Evolutionary conservation across 495 filamentous ascomycete species (phyloP).

Genomic region (Neurospora pannonica): DNA sequence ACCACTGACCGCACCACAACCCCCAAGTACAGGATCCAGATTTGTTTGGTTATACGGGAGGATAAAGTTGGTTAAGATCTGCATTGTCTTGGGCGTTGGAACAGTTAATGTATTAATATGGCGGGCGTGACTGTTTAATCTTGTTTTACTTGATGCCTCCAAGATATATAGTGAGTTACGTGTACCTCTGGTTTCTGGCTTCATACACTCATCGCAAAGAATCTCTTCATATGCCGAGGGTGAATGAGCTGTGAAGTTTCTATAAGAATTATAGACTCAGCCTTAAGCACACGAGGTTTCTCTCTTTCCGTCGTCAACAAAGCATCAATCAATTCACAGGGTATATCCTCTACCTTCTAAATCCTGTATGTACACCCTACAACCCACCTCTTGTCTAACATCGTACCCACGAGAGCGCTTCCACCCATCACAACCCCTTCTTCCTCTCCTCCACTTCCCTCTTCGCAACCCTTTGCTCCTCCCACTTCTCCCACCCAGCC

Average conservation of each 20-base stretch:
- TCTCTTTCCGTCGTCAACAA: background rate
- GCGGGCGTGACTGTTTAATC: background rate
- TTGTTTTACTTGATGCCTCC: background rate
- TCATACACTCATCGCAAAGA: background rate
- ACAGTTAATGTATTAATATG: background rate
- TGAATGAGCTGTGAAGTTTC: background rate
- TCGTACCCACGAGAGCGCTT: too few relatives aligned
- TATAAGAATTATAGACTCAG: background rate
- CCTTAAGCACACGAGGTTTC: background rate
- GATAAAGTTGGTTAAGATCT: background rate
- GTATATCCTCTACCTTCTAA: background rate
- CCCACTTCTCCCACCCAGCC: slow-evolving; percentile 91
- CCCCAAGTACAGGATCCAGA: background rate
- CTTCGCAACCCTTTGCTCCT: slow-evolving; percentile 23
- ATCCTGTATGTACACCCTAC: background rate
- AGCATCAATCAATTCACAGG: background rate
- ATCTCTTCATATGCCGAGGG: background rate
- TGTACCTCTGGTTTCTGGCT: background rate
- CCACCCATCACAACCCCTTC: slow-evolving; percentile 2
- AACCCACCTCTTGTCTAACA: background rate
- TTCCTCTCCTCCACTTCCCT: background rate
- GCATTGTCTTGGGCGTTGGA: background rate
- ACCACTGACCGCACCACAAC: too few relatives aligned
- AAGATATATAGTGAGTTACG: background rate
- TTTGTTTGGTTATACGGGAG: background rate